phyloP scores from a whole-genome alignment of 1,284 basidiomycete species.

The Apiotrichum laibachii region DNA sequence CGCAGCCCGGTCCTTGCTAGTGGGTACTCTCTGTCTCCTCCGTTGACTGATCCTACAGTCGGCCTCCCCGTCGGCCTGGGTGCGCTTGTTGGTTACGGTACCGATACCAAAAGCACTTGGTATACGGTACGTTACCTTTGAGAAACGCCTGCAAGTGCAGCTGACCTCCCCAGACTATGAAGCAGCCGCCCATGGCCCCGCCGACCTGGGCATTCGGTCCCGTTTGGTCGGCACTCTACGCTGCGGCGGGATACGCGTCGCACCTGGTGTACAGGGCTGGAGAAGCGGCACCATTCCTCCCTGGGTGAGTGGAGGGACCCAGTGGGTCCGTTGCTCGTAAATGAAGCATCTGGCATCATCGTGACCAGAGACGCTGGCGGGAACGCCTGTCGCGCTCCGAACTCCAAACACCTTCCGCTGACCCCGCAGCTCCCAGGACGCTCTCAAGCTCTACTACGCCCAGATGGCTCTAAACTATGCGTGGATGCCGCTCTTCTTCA shows the following conservation, averaged over 20 bases:
- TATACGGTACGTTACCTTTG: not conserved
- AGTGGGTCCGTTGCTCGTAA: not conserved
- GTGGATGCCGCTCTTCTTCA: slow-evolving; percentile 74
- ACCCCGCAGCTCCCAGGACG: too few relatives aligned
- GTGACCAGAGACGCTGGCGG: too few relatives aligned
- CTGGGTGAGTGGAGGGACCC: not conserved
- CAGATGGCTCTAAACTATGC: slow-evolving; percentile 66
- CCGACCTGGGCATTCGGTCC: slow-evolving; percentile 17
- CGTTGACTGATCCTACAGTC: slow-evolving; percentile 36
- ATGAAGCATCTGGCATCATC: not conserved
- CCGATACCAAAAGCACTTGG: slow-evolving; percentile 19
- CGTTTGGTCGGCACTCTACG: slow-evolving; percentile 46
- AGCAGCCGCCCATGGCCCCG: slow-evolving; percentile 14
- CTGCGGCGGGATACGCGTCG: slow-evolving; percentile 69
- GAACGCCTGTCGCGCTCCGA: too few relatives aligned
- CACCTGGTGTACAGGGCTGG: slow-evolving; percentile 62
- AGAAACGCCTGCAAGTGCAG: too few relatives aligned
- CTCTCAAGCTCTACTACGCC: slow-evolving; percentile 57
- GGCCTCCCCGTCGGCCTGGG: slow-evolving; percentile 63
- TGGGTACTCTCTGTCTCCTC: slow-evolving; percentile 15
- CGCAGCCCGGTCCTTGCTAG: slow-evolving; percentile 60
- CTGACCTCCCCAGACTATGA: slow-evolving; percentile 2
- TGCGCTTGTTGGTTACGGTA: slow-evolving; percentile 56
- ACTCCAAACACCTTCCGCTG: too few relatives aligned
- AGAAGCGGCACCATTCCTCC: slow-evolving; percentile 43